Evolutionary conservation across 768 basidiomycete species (phyloP), one percentile per base, ranked within the genome.

Genomic region (Tylopilus subfusipes): DNA sequence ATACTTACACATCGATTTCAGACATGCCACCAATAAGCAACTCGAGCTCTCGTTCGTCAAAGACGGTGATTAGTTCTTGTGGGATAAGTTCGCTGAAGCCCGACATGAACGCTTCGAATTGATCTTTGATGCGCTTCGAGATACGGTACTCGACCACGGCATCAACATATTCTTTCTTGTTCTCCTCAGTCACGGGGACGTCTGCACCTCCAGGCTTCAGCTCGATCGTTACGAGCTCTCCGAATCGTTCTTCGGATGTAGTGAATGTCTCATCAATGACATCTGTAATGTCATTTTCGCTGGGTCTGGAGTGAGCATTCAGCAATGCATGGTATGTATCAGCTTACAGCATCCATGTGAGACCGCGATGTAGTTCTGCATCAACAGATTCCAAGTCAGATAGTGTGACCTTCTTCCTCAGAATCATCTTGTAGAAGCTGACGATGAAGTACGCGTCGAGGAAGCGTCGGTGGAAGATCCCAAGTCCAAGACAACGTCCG

Each of bases 51-150:
- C 97, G 85, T 75, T 99, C 97, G 65, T 99, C 97, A 63, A 99
- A 99, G 47, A 99, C 97, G 56, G 95, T 98, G 74, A 99, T 85
- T 31, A 99, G 79, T 59, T 99, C 97, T 71, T 95, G 93, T 12
- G 97, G 97, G 58, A 99, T 98, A 50, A 99, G 82, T 75, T 99
- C 97, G 78, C 93, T 97, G 82, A 98, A 98, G 44, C 97, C 97
- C n/a, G 89, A 90, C 93, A 98, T 96, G 80, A 99, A 98, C 5
- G 96, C 94, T 55, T 98, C 93, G 68, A 98, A 98, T 70, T 99
- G 97, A 55, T 99, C 97, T 75, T 94, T 93, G 58, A 98, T 94
- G 53, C 97, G 93, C 69, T 88, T 88, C 56, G 90, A 90, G 73
- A 99, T 98, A 67, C 97, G 93, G 77, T 98, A 96, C 65, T 97